A percentile compares a stretch with the other conserved stretches of the same genome.
Conservation (phyloP, 1,139 yeast genomes). For the Candida buenavistaensis region DNA sequence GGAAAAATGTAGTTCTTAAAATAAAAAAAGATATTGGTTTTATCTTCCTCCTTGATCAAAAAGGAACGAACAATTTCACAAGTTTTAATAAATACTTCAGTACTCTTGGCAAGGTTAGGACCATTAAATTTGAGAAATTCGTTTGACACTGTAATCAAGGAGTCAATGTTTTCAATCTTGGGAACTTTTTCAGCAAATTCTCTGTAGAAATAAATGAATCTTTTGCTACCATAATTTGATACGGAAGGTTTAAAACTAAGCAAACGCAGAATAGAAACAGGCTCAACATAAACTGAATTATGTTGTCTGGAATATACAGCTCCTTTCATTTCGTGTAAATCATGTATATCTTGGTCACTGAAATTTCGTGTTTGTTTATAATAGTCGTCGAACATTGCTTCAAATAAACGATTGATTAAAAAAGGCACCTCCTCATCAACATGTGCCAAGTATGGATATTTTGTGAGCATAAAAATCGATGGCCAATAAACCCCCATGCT, state of each 20-base stretch:
- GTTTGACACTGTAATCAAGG: conserved; percentile 46
- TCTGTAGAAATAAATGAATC: conserved; percentile 48
- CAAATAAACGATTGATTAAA: conserved; percentile 53
- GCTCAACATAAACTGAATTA: conserved; percentile 33
- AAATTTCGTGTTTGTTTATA: conserved; percentile 26
- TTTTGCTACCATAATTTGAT: conserved; percentile 28
- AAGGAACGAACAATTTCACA: conserved; percentile 57
- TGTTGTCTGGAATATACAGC: conserved; percentile 32
- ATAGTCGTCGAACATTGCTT: conserved; percentile 52
- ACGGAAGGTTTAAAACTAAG: conserved; percentile 35
- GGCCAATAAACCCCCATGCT: conserved; percentile 67
- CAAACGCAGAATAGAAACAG: conserved; percentile 18
- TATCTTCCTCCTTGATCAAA: conserved; percentile 22
- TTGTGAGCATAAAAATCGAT: conserved; percentile 56
- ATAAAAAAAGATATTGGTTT: conserved; percentile 58
- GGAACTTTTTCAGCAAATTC: conserved; percentile 52
- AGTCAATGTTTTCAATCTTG: conserved; percentile 35
- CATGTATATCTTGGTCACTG: conserved; percentile 18
- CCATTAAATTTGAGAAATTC: conserved; percentile 58
- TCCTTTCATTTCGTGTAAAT: conserved; percentile 23
- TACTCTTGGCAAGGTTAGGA: conserved; percentile 51
- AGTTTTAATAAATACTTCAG: conserved; percentile 54
- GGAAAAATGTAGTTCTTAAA: conserved; percentile 71
- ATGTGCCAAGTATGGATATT: conserved; percentile 63
- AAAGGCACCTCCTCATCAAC: conserved; percentile 53